These are phyloP conservation scores for Cicer judaicum DNA, from an alignment of 306 rosid species.

Conservation along the genomic window DNA sequence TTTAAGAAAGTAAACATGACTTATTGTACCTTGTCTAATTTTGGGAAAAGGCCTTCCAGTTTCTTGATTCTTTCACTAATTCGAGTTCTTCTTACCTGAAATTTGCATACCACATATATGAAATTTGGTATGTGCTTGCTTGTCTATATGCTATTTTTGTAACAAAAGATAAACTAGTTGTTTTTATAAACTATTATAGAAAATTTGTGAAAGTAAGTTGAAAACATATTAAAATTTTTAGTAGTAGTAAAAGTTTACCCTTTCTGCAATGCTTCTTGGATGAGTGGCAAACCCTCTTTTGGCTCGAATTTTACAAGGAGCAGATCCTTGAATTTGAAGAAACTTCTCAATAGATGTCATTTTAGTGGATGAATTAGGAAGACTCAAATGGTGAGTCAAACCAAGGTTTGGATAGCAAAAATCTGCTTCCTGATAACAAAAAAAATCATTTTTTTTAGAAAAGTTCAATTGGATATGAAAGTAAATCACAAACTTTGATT, in stretches of 20 bases:
- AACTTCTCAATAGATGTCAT: slow-evolving; percentile 57
- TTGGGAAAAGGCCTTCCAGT: slow-evolving; percentile 75
- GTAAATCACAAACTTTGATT: too few species aligned
- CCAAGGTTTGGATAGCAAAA: slow-evolving; percentile 49
- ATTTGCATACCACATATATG: slow-evolving; percentile 16
- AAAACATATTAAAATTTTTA: background rate
- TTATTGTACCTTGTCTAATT: slow-evolving; percentile 78
- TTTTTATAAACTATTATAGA: too few species aligned
- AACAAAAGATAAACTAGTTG: too few species aligned
- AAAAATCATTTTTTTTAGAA: too few species aligned
- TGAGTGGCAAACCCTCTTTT: slow-evolving; percentile 96
- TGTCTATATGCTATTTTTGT: too few species aligned
- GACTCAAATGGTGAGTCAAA: slow-evolving; percentile 76
- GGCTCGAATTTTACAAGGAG: slow-evolving; percentile 82
- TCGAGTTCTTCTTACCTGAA: slow-evolving; percentile 79
- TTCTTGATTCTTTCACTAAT: slow-evolving; percentile 90
- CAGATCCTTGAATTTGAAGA: slow-evolving; percentile 64
- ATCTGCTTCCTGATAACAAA: slow-evolving; percentile 48
- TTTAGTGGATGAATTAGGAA: slow-evolving; percentile 61
- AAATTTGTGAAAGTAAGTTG: too few species aligned
- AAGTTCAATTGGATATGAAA: too few species aligned
- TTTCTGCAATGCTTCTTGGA: slow-evolving; percentile 95
- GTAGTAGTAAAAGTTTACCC: slow-evolving; percentile 55
- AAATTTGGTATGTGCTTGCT: background rate
- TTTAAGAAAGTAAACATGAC: background rate